Base-by-base conservation (phyloP, 768 basidiomycete genomes). In the Sporobolomyces roseus region DNA sequence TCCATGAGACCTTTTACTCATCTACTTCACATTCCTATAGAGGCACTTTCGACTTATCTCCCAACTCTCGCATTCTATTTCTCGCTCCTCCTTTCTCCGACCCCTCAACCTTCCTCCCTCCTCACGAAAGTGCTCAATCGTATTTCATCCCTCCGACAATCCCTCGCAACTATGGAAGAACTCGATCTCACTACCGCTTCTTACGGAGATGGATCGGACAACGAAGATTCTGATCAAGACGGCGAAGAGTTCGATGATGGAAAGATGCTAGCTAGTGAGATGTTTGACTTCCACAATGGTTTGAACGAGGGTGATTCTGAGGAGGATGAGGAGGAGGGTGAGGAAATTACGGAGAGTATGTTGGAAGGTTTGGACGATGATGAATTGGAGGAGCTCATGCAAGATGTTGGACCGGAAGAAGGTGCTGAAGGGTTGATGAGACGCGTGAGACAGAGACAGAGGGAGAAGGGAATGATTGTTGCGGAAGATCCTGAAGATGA, bases 1-100 rank as follows among this genome's bases (percentile, higher is more conserved):
- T 61, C 45, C 50, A 43, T 7, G 21, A 10, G 10, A 46, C 12
- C 7, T 13, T 23, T 13, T 21, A 46, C 45, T 13, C 12, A 46
- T 45, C 19, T 29, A 14, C 2, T 9, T 30, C 43, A 10, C 58
- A 25, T 21, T 14, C n/a, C 29, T 70, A 33, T 78, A 97, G 93
- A 98, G 82, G 84, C 92, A 1, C 82, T 94, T 3, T 80, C 96
- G 43, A 91, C 93, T 13, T 98, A 98, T 76, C 83, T 90, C 25
- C 90, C 92, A 1, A 87, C 86, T 3, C 86, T 98, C 51, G 89
- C 93, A 1, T 97, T 93, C 80, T 97, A 94, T 80, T 81, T 98
- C 46, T 86, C 93, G 78, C 82, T 98, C n/a, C 85, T 89, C 23
- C 82, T 88, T 29, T 83, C 83, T 46, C 81, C 84, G 68, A 17